A percentile compares a stretch with the other conserved stretches of the same genome.
Conservation (phyloP, 129 eudicot genomes). For the Flaveria sonorensis region DNA sequence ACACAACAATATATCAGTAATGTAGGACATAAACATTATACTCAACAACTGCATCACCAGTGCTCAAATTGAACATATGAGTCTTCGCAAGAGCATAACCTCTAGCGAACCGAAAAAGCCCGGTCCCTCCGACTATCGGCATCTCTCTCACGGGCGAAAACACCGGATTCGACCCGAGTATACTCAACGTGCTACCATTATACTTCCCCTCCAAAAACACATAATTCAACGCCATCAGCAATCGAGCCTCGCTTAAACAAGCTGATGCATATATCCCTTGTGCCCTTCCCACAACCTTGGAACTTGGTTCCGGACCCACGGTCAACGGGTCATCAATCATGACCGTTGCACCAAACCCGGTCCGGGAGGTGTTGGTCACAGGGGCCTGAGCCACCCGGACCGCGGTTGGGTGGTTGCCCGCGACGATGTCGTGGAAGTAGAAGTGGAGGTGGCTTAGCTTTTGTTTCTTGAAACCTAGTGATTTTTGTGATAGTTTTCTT, state of each 20-base stretch:
- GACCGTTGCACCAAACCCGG: neutral
- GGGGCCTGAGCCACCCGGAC: neutral
- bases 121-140: neutral
- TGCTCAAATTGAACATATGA: conserved; percentile 13
- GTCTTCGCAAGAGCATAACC: conserved; percentile 59
- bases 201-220: neutral
- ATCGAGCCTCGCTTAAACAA: neutral
- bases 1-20: conserved; percentile 29
- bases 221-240: neutral
- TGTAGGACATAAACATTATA: conserved; percentile 49
- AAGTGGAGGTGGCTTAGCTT: neutral
- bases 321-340: neutral
- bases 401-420: neutral
- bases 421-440: neutral
- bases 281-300: neutral
- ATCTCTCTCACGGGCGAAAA: neutral
- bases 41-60: conserved; percentile 52
- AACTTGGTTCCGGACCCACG: neutral
- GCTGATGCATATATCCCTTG: neutral
- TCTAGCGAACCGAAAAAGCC: conserved; percentile 12
- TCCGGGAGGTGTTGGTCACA: neutral
- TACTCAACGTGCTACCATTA: neutral
- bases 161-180: neutral
- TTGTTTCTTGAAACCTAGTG: neutral
- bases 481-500: neutral